Percentiles rank a stretch among this genome's conserved stretches.
These are phyloP conservation scores for Huntiella decipiens DNA, from an alignment of 2,329 filamentous ascomycete genomes.

Conservation along the genomic window DNA sequence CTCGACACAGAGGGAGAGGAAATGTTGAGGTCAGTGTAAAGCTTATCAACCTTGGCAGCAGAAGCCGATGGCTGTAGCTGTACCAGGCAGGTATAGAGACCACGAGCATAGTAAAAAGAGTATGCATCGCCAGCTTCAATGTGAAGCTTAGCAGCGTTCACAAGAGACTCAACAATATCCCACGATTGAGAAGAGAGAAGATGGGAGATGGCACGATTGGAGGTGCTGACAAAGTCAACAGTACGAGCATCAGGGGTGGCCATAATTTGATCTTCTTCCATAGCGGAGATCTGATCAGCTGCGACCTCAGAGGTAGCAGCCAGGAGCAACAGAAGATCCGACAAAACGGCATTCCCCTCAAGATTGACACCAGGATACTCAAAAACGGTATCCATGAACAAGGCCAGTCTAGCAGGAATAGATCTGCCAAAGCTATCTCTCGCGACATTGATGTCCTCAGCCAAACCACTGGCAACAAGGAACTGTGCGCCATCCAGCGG, in stretches of 20 bases:
- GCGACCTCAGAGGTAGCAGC: not conserved
- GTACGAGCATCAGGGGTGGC: not conserved
- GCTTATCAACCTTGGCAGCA: not conserved
- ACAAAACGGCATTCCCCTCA: not conserved
- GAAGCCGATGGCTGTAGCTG: not conserved
- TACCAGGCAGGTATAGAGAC: not conserved
- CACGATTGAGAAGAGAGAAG: not conserved
- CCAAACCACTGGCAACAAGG: slow-evolving; percentile 46
- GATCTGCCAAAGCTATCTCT: slow-evolving; percentile 54
- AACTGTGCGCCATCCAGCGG: slow-evolving; percentile 51
- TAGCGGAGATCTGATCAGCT: not conserved
- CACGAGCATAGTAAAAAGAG: not conserved
- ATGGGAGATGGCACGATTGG: not conserved
- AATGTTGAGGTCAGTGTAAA: slow-evolving; percentile 25
- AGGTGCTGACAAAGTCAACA: not conserved
- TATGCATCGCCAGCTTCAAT: not conserved
- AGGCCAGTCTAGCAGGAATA: slow-evolving; percentile 53
- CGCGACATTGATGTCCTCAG: slow-evolving; percentile 41
- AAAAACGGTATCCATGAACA: slow-evolving; percentile 23
- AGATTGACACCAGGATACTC: not conserved
- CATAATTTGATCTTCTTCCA: slow-evolving; percentile 3
- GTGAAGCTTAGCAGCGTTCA: not conserved
- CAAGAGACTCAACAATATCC: not conserved
- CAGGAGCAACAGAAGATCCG: not conserved
- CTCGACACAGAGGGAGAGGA: slow-evolving; percentile 16